Base-by-base conservation (phyloP, 139 green algal species). In the Chlamydomonas sphaeroides region DNA sequence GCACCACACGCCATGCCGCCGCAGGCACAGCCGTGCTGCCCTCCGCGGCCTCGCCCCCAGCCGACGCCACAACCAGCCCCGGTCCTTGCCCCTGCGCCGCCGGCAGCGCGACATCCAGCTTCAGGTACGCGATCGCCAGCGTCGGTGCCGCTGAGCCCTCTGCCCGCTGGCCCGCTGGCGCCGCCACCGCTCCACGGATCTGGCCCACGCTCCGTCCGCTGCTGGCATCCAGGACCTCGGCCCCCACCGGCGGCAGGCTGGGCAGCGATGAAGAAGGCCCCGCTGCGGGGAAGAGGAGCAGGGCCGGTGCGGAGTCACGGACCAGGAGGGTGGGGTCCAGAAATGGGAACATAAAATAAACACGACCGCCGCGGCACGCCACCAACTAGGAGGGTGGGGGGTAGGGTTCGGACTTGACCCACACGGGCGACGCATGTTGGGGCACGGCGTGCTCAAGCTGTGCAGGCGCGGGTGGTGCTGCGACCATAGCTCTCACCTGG, bases 91-190 rank as follows among this genome's bases (percentile, higher is more conserved):
- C 75, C 62, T 65, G 62, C 33, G 61, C 75, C 7, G 75, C 75
- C 3, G 61, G 25, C n/a, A 82, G 45, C 14, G 78, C 85, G 18
- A 61, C 48, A 1, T 48, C 57, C 30, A 95, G 76, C 67, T 87
- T 84, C 18, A 93, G 63, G 59, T 91, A 73, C 0, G 85, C 92
- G 35, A 94, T 68, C 6, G 89, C 91, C 6, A 56, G 68, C 0
- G 38, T 63, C 80, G 61, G 21, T 59, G 71, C 33, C 56, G 41
- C 61, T 66, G 51, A 65, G 67, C 48, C 68, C 51, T 20, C 32
- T 1, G 76, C 61, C 79, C 48, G 21, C 25, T 53, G 66, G 15
- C 65, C 68, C 7, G 73, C 21, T 20, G 41, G 14, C 8, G 23
- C 25, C 7, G 38, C 23, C 59, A 53, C 74, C 32, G 62, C 62